Evolutionary conservation across 768 basidiomycete species (phyloP).

Genomic region (Pleurotus tuber-regium): DNA sequence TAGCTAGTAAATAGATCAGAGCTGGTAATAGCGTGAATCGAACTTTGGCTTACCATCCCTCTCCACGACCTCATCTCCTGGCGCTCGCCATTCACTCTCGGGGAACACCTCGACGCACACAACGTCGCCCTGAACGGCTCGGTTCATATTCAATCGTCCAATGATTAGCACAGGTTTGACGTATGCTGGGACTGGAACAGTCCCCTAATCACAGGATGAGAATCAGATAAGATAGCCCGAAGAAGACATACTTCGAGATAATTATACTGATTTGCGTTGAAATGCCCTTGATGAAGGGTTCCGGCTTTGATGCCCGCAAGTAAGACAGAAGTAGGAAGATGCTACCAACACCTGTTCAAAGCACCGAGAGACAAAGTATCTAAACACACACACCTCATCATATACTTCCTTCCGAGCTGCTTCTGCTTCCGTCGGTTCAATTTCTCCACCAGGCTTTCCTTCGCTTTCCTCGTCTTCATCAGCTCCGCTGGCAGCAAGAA

Average conservation of each 20-base stretch:
- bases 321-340: constrained; percentile 62
- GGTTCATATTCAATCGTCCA: constrained; percentile 93
- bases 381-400: constrained; percentile 59
- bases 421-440: constrained; percentile 60
- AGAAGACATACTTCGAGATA: constrained; percentile 75
- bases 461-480: constrained; percentile 30
- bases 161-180: constrained; percentile 76
- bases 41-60: constrained; percentile 77
- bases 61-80: constrained; percentile 90
- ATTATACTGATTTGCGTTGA: constrained; percentile 94
- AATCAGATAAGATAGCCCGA: not conserved
- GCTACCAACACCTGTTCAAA: not conserved
- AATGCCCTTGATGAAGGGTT: constrained; percentile 87
- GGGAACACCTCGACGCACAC: constrained; percentile 89
- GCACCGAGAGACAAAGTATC: not conserved
- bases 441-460: constrained; percentile 11
- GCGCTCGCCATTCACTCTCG: constrained; percentile 88
- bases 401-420: constrained; percentile 63
- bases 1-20: constrained; percentile 43
- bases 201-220: constrained; percentile 52
- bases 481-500: constrained; percentile 69
- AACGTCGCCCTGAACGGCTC: constrained; percentile 90
- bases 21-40: not conserved
- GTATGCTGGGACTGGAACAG: constrained; percentile 71
- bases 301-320: constrained; percentile 84